Evolutionary conservation across 2,329 filamentous ascomycete species (phyloP), one percentile per base, ranked within the genome.

Genomic region (Penicillium sp.): DNA sequence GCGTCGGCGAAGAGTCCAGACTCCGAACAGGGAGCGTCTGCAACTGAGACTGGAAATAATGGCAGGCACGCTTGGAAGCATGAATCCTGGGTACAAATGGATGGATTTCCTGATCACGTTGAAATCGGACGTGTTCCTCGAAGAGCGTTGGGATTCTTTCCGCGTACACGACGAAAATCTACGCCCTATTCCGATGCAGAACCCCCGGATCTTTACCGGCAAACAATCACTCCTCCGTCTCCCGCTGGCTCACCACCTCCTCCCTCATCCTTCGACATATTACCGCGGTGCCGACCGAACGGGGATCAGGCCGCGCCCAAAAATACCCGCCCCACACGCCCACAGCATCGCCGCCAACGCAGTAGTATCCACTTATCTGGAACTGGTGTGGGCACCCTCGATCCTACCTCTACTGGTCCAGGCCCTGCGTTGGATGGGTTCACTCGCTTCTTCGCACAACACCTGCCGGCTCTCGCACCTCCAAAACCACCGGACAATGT

Each of bases 111-210:
- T 13, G 78, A 83, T 19, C 85, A 89, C 0, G 84, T 93, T 19
- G 88, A 96, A 67, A 93, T 99, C 57, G 89, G 84, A 13, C 84
- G 93, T 27, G 82, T 97, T 50, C 83, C 89, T 18, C 83, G 88
- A 49, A 84, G 85, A 70, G 80, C 86, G 2, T 78, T 96, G 37
- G 92, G 91, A 19, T 97, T 92, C 71, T 97, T 97, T 64, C 92
- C 92, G 3, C 91, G 91, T 7, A 82, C 90, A 16, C 80, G 90
- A 65, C 89, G 91, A 82, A 93, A 93, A 84, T 93, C 87, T 55
- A 63, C 67, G 5, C 72, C 81, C 9, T 76, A 80, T 60, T 83
- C 83, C 1, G 79, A 80, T 44, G 87, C 87, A 2, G 78, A 82
- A 36, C 52, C 46, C 61, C 66, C 53, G 47, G 63, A 46, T 61